Base-by-base conservation (phyloP, 495 filamentous ascomycete species). In the Parmelia sp. region DNA sequence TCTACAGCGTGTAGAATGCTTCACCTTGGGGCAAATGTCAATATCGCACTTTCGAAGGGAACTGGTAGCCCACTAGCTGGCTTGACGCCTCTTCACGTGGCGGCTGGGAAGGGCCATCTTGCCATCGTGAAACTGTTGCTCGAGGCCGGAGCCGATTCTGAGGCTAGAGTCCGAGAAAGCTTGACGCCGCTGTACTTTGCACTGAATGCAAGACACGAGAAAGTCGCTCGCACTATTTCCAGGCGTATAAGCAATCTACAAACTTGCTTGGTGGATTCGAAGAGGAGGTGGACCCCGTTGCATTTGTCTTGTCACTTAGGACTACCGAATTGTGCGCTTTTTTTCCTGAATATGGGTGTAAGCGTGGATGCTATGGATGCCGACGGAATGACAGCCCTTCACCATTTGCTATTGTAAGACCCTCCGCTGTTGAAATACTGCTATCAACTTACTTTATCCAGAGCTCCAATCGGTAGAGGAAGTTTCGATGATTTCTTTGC, bases 61-160 rank as follows among this genome's bases (percentile, higher is more conserved):
- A 45, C n/a, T n/a, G n/a, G 44, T 61, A 25, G 58, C 21, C 58
- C 37, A 61, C 40, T 15, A 14, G 58, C 58, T 61, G 39, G 44
- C 58, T 61, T 40, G 31, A 61, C 58, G 39, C 10, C 58, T 61
- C 58, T 61, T 61, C 58, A 61, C 31, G 23, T 61, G 58, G 58
- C 58, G 58, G 58, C 58, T 61, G 40, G 17, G 37, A 45, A 61
- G 58, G 58, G 58, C 36, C 58, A 61, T 61, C 58, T 61, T 42
- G 36, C 58, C 39, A 45, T 61, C 21, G 58, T 61, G 37, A 61
- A 61, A 61, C 31, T 61, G 58, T 61, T 61, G 58, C 58, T 61
- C 19, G 58, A 61, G 11, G 39, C 47, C 37, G 58, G 58, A 61
- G 58, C 58, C 58, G 58, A 61, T 45, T 39, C 58, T 61, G 58